Evolutionary conservation across 2,329 filamentous ascomycete genomes (phyloP), one percentile per base, ranked within the genome.

Genomic region (Mariannaea elegans): DNA sequence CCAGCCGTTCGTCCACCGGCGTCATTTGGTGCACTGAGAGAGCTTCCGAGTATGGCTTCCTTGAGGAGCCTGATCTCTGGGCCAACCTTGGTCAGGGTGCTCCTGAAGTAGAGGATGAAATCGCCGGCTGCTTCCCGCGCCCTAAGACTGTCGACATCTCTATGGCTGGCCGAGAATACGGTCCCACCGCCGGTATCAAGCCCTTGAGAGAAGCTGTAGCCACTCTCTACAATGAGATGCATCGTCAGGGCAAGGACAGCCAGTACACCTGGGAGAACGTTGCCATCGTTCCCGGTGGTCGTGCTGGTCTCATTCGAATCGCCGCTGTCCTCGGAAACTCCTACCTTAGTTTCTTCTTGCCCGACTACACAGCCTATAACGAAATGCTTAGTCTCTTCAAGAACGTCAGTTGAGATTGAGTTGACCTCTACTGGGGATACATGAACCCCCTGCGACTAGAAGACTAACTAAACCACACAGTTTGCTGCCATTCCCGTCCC

Each of bases 251-350:
- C 72, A 96, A 95, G 81, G 84, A 88, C 10, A 94, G 90, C 77
- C 84, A 96, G 79, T 98, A 98, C 77, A 96, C 92, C 6, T 97
- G 92, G 91, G 94, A 98, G 82, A 98, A 98, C 76, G 94, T 97
- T 16, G 94, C 92, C 75, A 97, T 98, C 75, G 94, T 98, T 3
- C 94, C 94, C 44, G 94, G 94, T 76, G 94, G 94, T 36, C 88
- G 94, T 70, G 94, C 94, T 31, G 94, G 94, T 47, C 81, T 98
- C 78, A 97, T 97, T 75, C 88, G 94, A 69, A 97, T 98, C 75
- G 94, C 94, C 18, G 94, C 94, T 50, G 93, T 98, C 6, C 80
- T 98, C 68, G 94, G 94, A 65, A 97, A 97, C 76, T 90, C 93
- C 55, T 97, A 97, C 73, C 83, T 97, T 64, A 92, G 90, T 39